Evolutionary conservation across 23 red algal genomes (phyloP), one percentile per base, ranked within the genome.

Genomic region (Gracilariopsis chorda): DNA sequence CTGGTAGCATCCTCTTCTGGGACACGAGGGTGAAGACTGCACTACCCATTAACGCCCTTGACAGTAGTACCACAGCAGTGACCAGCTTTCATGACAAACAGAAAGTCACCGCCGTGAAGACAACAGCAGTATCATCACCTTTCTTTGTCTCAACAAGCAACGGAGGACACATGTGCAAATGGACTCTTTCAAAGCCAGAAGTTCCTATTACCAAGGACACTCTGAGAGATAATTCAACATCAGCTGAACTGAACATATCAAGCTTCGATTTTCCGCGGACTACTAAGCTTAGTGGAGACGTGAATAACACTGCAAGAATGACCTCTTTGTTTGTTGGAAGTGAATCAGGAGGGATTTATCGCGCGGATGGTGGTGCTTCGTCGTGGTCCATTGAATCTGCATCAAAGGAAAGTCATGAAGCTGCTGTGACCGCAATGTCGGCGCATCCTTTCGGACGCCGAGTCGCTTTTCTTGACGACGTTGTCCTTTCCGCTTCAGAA

Each of bases 161-260:
- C 21, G 53, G 59, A 17, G 80, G 80, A 21, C 59, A 84, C n/a
- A n/a, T 84, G 21, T 84, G 59, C 58, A 84, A 84, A 29, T 84
- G 80, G 80, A 65, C 80, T 35, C 57, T 84, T 13, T 84, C 80
- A 24, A 63, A 84, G 59, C 56, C 80, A 37, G 80, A 68, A 64
- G 59, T 51, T 7, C 80, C 80, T 32, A 49, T 84, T 6, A 67
- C 80, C 16, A 51, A 32, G 37, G 44, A 51, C 45, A 69, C 53
- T 48, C 29, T 84, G 21, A 1, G 59, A 20, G 80, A 84, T 6
- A 49, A 63, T 35, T n/a, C 4, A 11, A 67, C 45, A 34, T 45
- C 80, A 24, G 80, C 56, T 1, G 59, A 84, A 68, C 47, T 84
- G 37, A 63, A 63, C 39, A 84, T 84, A 46, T 51, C 57, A 1